Base-by-base conservation (phyloP, 1,139 yeast species). In the Blastobotrys serpentis region DNA sequence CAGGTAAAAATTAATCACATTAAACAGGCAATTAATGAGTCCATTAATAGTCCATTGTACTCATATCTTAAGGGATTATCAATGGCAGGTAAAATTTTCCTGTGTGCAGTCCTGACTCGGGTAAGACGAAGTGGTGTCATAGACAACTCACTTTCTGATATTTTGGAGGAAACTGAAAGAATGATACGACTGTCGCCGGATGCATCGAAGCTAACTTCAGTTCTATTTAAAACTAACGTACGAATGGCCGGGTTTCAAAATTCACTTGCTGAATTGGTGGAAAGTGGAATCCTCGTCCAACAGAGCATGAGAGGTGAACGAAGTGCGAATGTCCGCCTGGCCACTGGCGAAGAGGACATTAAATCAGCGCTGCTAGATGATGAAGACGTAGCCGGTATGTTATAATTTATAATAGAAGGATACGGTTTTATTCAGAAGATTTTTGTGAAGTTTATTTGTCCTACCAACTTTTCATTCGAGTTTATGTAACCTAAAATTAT, bases 11-110 rank as follows among this genome's bases (percentile, higher is more conserved):
- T 87, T 26, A 72, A 73, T 11, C 95, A 86, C 64, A 80, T 89
- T 29, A 79, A 82, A 60, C 78, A 75, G 56, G 98, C 98, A 0
- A 82, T 88, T 33, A 77, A 79, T 54, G 97, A 88, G 65, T 79
- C 95, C 1, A 81, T 89, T 8, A 79, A 78, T 52, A 82, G 95
- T 0, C 95, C 96, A 0, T 69, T 82, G 33, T 68, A 81, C 0
- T 75, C 73, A 48, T 87, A 78, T 58, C 67, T 92, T 16, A 65
- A 72, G 26, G 70, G 80, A 0, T 69, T 89, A 37, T 77, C 96
- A 1, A 78, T 86, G 57, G 77, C 84, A 0, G 74, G 85, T 4
- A 90, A 89, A 64, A 70, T 92, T 45, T 72, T 90, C 11, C 66
- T 92, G 18, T 79, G 80, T 47, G 87, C 90, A 0, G 65, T 88